These are phyloP conservation scores for Metarhizium anisopliae DNA, from an alignment of 2,329 filamentous ascomycete genomes.

Conservation along the genomic window DNA sequence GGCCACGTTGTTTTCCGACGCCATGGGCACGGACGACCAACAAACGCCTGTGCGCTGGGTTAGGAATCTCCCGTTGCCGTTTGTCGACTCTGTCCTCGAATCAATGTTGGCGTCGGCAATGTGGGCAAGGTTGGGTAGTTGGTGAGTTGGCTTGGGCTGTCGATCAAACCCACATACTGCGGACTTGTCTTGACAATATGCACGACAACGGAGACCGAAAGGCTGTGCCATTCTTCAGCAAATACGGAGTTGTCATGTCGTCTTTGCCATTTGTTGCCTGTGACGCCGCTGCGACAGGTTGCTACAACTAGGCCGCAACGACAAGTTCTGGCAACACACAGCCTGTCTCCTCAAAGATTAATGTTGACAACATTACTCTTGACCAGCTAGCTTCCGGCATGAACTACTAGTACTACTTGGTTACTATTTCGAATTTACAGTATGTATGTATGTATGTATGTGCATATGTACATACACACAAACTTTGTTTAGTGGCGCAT, in stretches of 20 bases:
- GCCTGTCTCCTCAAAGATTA: too few relatives aligned
- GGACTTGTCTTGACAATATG: not conserved
- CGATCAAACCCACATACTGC: not conserved
- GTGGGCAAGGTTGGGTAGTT: not conserved
- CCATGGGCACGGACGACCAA: conserved; percentile 1
- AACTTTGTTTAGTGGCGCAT: not conserved
- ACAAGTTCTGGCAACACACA: too few relatives aligned
- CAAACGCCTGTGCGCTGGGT: not conserved
- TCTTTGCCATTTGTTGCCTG: too few relatives aligned
- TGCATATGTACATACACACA: too few relatives aligned
- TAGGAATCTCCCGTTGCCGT: not conserved
- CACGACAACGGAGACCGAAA: not conserved
- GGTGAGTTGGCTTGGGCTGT: not conserved
- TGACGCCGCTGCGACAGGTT: too few relatives aligned
- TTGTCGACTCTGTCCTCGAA: not conserved
- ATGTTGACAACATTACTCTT: too few relatives aligned
- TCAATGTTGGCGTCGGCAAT: not conserved
- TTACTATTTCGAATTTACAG: too few relatives aligned
- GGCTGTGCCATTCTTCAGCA: not conserved
- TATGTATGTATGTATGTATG: too few relatives aligned
- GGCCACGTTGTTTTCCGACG: conserved; percentile 1
- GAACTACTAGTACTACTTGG: too few relatives aligned
- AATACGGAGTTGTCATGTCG: too few relatives aligned
- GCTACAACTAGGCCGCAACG: too few relatives aligned
- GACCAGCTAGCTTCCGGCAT: too few relatives aligned